Base-by-base conservation (phyloP, 2,329 filamentous ascomycete genomes). In the Aureobasidium sp. region DNA sequence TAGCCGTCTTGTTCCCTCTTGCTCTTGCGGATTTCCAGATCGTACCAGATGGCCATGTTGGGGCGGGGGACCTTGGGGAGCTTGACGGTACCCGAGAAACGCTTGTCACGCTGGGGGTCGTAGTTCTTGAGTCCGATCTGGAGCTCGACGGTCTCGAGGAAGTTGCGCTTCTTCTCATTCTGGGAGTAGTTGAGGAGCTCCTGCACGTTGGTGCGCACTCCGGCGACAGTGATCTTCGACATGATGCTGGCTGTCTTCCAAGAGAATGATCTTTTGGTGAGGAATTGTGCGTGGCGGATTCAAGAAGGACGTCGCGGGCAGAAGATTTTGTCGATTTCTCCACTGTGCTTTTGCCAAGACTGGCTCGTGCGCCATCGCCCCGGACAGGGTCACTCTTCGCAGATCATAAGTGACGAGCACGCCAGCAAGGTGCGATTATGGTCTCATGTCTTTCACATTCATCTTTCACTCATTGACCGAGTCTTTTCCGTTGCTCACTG, bases 61-160 rank as follows among this genome's bases (percentile, higher is more conserved):
- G 91, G 94, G 77, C 91, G 91, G 73, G 92, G 94, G 72, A 97
- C 84, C 74, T 86, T 84, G 70, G 93, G 92, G 74, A 97, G 89
- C 83, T 89, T 91, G 85, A 99, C 90, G 79, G 94, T 97, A 81
- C 94, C 94, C 63, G 90, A 96, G 93, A 99, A 99, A 96, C 93
- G 93, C 93, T 99, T 99, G 85, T 99, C 94, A 91, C 94, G 93
- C 88, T 97, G 85, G 76, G 94, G 93, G 79, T 99, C 72, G 65
- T 96, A 96, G 88, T 96, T 96, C 89, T 96, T 95, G 78, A 96
- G 87, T 79, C 90, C 90, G 84, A 95, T 94, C 80, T 91, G 85
- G 71, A 89, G 76, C 72, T 80, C 78, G 69, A 63, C 62, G 59
- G 73, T 75, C 70, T 75, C 72, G 68, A 75, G 71, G 68, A 74